Evolutionary conservation across 139 green algal species (phyloP).

Genomic region (Asterochloris sp.): DNA sequence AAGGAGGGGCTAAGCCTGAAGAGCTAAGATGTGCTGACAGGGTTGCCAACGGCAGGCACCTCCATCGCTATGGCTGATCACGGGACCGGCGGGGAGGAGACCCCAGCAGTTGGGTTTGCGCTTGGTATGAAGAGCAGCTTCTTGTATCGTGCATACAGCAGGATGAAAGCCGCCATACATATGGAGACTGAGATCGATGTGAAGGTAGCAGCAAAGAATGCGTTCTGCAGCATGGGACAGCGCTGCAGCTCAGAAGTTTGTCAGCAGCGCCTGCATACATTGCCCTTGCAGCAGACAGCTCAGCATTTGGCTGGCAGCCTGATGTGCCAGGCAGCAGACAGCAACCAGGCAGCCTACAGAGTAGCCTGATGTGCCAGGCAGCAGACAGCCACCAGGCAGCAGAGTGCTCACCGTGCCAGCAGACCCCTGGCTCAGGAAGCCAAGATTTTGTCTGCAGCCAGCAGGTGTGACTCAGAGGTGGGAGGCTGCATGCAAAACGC

Average conservation of each 20-base stretch:
- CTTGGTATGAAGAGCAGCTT: not conserved
- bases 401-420: not conserved
- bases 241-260: not conserved
- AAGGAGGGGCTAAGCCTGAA: too few species aligned
- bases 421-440: not conserved
- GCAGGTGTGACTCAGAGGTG: not conserved
- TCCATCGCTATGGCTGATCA: too few species aligned
- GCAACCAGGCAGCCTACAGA: too few species aligned
- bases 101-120: too few species aligned
- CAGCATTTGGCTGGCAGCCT: not conserved
- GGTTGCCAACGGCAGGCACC: too few species aligned
- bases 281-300: not conserved
- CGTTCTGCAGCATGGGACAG: not conserved
- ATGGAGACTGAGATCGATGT: not conserved
- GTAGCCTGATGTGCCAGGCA: too few species aligned
- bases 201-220: constrained; percentile 5
- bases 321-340: not conserved
- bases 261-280: not conserved
- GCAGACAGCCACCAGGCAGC: not conserved
- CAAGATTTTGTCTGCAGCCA: not conserved
- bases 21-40: too few species aligned
- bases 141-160: constrained; percentile 13
- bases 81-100: too few species aligned
- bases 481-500: not conserved
- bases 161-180: not conserved